These are phyloP conservation scores for Phytophthora quininea DNA, from an alignment of 352 stramenopile genomes.

Conservation along the genomic window DNA sequence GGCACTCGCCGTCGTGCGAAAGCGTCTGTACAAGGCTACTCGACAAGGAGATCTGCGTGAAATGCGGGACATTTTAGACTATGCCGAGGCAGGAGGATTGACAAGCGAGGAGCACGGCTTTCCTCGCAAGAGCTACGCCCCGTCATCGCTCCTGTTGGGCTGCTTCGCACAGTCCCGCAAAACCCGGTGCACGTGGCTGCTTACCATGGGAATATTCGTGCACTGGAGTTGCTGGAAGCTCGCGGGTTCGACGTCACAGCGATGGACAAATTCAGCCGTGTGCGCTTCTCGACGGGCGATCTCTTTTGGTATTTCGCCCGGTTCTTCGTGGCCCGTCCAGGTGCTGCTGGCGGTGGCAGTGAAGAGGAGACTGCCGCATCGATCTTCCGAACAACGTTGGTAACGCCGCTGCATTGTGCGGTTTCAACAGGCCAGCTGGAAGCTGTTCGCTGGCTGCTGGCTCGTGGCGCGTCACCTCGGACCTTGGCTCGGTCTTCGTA, in stretches of 20 bases:
- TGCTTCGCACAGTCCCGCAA: conserved; percentile 74
- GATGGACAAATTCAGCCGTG: conserved; percentile 65
- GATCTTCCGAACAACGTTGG: conserved; percentile 67
- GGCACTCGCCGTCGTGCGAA: conserved; percentile 59
- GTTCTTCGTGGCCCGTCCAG: conserved; percentile 26
- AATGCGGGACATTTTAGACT: conserved; percentile 66
- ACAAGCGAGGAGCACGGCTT: conserved; percentile 51
- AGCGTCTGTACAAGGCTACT: conserved; percentile 78
- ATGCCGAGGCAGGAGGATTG: conserved; percentile 49
- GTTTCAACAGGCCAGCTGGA: conserved; percentile 55
- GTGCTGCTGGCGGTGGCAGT: background rate
- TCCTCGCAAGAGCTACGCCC: conserved; percentile 56
- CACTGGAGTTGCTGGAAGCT: conserved; percentile 45
- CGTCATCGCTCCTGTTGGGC: conserved; percentile 54
- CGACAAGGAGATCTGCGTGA: conserved; percentile 64
- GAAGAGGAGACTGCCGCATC: conserved; percentile 53
- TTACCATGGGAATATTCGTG: conserved; percentile 56
- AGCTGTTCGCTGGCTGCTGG: conserved; percentile 55
- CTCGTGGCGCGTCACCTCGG: conserved; percentile 42
- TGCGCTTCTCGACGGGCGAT: conserved; percentile 66
- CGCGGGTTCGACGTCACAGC: conserved; percentile 49
- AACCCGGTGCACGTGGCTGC: conserved; percentile 64
- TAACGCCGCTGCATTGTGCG: conserved; percentile 64
- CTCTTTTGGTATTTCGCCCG: conserved; percentile 65
- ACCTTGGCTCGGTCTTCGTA: conserved; percentile 43